phyloP scores from a whole-genome alignment of 129 eudicot genomes.

The Smallanthus sonchifolius region DNA sequence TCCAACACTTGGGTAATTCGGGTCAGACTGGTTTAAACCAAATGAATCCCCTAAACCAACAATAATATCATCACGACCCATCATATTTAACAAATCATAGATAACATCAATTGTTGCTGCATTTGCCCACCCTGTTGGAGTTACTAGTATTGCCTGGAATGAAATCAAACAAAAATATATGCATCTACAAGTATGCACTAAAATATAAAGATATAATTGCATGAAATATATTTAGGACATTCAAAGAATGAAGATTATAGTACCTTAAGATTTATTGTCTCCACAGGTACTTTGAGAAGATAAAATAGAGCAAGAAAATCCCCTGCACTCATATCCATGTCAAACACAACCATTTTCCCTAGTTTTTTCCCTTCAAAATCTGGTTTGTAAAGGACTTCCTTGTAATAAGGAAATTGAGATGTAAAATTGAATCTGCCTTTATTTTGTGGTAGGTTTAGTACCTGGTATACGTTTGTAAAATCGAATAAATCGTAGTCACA shows the following conservation, averaged over 20 bases:
- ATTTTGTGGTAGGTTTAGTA: slow-evolving; percentile 46
- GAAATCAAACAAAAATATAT: neutral
- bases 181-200: neutral
- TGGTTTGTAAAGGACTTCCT: slow-evolving; percentile 56
- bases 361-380: slow-evolving; percentile 41
- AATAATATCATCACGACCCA: slow-evolving; percentile 92
- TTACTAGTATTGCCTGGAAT: slow-evolving; percentile 70
- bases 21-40: slow-evolving; percentile 66
- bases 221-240: neutral
- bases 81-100: slow-evolving; percentile 89
- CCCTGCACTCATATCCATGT: slow-evolving; percentile 97
- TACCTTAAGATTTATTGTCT: slow-evolving; percentile 71
- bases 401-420: slow-evolving; percentile 62
- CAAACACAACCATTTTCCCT: slow-evolving; percentile 65
- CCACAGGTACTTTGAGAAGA: slow-evolving; percentile 72
- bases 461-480: slow-evolving; percentile 34
- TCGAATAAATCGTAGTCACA: neutral
- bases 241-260: neutral
- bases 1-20: slow-evolving; percentile 41
- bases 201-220: neutral
- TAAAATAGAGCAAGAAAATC: slow-evolving; percentile 85
- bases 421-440: slow-evolving; percentile 74
- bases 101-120: slow-evolving; percentile 78
- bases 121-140: slow-evolving; percentile 89
- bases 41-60: slow-evolving; percentile 78